A percentile compares a stretch with the other conserved stretches of the same genome.
Evolutionary conservation across 768 basidiomycete species (phyloP).

Genomic region (Lentinula guzmanii): DNA sequence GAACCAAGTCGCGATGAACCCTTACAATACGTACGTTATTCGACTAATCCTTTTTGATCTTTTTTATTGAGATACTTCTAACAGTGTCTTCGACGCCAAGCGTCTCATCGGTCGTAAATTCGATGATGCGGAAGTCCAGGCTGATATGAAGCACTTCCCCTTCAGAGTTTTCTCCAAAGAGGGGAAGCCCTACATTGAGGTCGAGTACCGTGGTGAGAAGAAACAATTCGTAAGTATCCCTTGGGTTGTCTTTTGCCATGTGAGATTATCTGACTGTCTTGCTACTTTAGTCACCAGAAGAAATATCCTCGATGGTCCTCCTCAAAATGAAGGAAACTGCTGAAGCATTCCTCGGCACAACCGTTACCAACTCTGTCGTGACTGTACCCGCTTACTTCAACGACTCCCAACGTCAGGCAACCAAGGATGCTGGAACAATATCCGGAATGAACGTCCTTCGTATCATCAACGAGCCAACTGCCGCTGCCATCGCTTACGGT

Average conservation of each 20-base stretch:
- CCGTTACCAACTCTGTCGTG: constrained; percentile 55
- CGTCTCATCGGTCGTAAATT: constrained; percentile 50
- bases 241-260: not conserved
- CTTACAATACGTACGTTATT: constrained; percentile 52
- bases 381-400: constrained; percentile 63
- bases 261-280: not conserved
- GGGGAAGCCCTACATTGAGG: constrained; percentile 47
- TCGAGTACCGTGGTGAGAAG: constrained; percentile 48
- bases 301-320: constrained; percentile 63
- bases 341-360: constrained; percentile 60
- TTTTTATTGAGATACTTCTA: not conserved
- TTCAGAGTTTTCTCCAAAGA: constrained; percentile 37
- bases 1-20: constrained; percentile 73
- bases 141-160: constrained; percentile 46
- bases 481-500: constrained; percentile 67
- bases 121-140: constrained; percentile 37
- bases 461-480: constrained; percentile 67
- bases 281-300: constrained; percentile 45
- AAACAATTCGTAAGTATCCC: constrained; percentile 44
- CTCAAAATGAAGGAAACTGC: constrained; percentile 69
- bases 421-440: constrained; percentile 62
- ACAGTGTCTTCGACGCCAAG: constrained; percentile 48
- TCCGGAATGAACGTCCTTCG: constrained; percentile 60
- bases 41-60: not conserved
- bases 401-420: constrained; percentile 62